phyloP scores from a whole-genome alignment of 768 basidiomycete species.

The Serendipita sp. region DNA sequence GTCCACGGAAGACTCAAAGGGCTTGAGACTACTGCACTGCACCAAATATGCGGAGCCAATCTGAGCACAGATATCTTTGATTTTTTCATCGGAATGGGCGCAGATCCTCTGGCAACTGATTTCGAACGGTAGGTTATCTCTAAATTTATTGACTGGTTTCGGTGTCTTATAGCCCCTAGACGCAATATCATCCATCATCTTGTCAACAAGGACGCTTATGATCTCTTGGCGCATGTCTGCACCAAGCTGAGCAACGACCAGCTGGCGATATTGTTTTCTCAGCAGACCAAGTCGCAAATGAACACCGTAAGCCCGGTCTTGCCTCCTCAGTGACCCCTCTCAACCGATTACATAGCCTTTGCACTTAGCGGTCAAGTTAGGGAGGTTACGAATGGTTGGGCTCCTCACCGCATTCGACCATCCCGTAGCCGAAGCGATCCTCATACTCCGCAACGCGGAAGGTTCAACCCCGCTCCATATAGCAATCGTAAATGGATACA shows the following conservation, averaged over 20 bases:
- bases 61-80: constrained; percentile 26
- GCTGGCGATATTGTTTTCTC: constrained; percentile 26
- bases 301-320: constrained; percentile 26
- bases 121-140: constrained; percentile 25
- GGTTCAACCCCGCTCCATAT: constrained; percentile 38
- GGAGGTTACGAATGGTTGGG: constrained; percentile 16
- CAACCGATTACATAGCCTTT: constrained; percentile 26
- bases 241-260: constrained; percentile 35
- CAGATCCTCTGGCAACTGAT: constrained; percentile 30
- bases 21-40: constrained; percentile 16
- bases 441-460: constrained; percentile 27
- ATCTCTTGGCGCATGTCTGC: constrained; percentile 27
- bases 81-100: constrained; percentile 31
- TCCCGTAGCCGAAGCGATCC: constrained; percentile 8
- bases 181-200: constrained; percentile 42
- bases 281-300: constrained; percentile 28
- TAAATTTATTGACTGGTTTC: neutral
- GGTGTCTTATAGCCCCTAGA: constrained; percentile 18
- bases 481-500: constrained; percentile 23
- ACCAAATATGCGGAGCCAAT: constrained; percentile 24
- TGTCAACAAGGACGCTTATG: constrained; percentile 17
- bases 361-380: constrained; percentile 32
- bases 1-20: constrained; percentile 31
- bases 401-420: constrained; percentile 19
- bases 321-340: neutral